These are phyloP conservation scores for Candida dendrica DNA, from an alignment of 805 yeast species.

Conservation along the genomic window DNA sequence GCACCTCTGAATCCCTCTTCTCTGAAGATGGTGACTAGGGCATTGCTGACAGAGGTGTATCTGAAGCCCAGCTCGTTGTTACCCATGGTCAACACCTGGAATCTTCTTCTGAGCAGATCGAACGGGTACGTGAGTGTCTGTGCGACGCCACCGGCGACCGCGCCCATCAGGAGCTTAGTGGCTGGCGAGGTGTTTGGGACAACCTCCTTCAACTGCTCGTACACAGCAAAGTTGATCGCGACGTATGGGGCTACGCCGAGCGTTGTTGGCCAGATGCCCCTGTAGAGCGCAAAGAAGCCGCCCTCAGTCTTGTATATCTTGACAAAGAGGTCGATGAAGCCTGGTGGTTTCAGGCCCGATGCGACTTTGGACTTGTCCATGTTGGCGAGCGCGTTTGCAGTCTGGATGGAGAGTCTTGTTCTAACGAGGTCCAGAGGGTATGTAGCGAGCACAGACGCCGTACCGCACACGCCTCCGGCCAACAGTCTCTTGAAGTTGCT, in stretches of 20 bases:
- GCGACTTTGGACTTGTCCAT: conserved; percentile 36
- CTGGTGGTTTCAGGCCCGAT: conserved; percentile 48
- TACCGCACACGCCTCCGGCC: conserved; percentile 80
- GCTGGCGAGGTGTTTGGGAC: conserved; percentile 35
- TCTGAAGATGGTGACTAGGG: conserved; percentile 58
- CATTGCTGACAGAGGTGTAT: conserved; percentile 71
- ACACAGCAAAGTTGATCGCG: conserved; percentile 84
- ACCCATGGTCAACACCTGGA: conserved; percentile 85
- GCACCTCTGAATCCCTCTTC: conserved; percentile 71
- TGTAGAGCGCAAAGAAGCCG: conserved; percentile 67
- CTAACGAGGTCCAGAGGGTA: conserved; percentile 90
- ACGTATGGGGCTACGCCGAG: conserved; percentile 95
- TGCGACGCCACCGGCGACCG: conserved; percentile 80
- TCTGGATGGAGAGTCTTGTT: conserved; percentile 83
- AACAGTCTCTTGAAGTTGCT: conserved; percentile 52
- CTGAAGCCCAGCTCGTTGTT: conserved; percentile 70
- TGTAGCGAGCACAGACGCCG: conserved; percentile 70
- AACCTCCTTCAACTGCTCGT: conserved; percentile 69
- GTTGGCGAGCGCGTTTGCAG: conserved; percentile 48
- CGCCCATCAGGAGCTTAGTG: conserved; percentile 71
- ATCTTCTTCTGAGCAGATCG: conserved; percentile 80
- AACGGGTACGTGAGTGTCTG: conserved; percentile 89
- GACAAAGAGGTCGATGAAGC: conserved; percentile 50
- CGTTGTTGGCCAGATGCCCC: conserved; percentile 87
- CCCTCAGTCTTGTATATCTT: conserved; percentile 73